These are phyloP conservation scores for Apiospora rasikravindrae DNA, from an alignment of 2,329 filamentous ascomycete genomes.

Conservation along the genomic window DNA sequence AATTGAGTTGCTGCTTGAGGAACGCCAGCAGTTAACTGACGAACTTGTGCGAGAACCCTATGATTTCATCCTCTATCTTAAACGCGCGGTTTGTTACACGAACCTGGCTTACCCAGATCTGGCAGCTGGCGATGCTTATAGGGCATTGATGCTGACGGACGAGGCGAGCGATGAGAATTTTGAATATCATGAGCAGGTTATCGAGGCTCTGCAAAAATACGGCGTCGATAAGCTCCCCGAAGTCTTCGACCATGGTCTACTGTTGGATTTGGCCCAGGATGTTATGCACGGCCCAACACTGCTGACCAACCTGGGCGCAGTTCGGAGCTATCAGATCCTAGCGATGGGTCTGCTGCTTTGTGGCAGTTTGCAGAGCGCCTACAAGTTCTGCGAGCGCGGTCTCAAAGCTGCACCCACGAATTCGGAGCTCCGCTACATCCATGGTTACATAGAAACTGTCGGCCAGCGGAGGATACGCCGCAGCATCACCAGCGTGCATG, in stretches of 20 bases:
- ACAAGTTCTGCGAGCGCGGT: slow-evolving; percentile 68
- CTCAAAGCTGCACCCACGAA: slow-evolving; percentile 60
- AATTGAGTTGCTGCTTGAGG: slow-evolving; percentile 53
- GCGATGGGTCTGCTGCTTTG: slow-evolving; percentile 65
- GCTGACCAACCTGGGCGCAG: slow-evolving; percentile 46
- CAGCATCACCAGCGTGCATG: slow-evolving; percentile 52
- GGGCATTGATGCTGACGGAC: slow-evolving; percentile 84
- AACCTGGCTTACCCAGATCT: slow-evolving; percentile 87
- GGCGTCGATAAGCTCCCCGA: slow-evolving; percentile 44
- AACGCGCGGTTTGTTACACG: slow-evolving; percentile 74
- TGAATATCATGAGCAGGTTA: slow-evolving; percentile 77
- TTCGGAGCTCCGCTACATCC: slow-evolving; percentile 58
- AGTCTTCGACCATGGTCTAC: slow-evolving; percentile 51
- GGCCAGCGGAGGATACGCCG: slow-evolving; percentile 54
- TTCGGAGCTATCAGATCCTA: slow-evolving; percentile 64
- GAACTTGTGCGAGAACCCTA: slow-evolving; percentile 59
- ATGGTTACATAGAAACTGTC: slow-evolving; percentile 58
- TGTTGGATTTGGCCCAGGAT: slow-evolving; percentile 36
- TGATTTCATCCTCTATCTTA: slow-evolving; percentile 68
- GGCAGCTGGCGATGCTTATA: slow-evolving; percentile 87
- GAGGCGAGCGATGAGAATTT: slow-evolving; percentile 79
- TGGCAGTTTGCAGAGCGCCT: slow-evolving; percentile 71
- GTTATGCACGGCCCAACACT: slow-evolving; percentile 34
- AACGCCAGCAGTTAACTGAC: slow-evolving; percentile 63
- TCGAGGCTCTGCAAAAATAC: slow-evolving; percentile 55